These are phyloP conservation scores for Sordariomycetes sp. DNA, from an alignment of 2,329 filamentous ascomycete species.

Conservation along the genomic window DNA sequence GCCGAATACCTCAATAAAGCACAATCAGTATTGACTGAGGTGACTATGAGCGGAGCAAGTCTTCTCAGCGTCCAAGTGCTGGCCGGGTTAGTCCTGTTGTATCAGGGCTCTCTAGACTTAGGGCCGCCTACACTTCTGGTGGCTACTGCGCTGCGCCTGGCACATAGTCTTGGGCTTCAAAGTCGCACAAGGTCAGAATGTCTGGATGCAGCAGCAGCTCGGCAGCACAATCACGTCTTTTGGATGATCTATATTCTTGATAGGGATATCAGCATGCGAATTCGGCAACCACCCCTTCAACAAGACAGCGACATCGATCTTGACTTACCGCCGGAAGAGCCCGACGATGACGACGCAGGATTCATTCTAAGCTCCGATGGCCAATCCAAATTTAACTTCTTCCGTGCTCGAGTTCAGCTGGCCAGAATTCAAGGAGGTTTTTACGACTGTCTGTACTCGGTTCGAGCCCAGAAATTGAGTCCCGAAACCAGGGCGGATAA, in stretches of 20 bases:
- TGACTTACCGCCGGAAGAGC: conserved; percentile 11
- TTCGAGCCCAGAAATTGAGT: background rate
- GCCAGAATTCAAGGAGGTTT: conserved; percentile 4
- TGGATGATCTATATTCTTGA: conserved; percentile 21
- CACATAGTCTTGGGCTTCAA: conserved; percentile 15
- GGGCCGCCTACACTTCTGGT: conserved; percentile 14
- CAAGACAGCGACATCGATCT: conserved; percentile 13
- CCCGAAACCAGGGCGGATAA: background rate
- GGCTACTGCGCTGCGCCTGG: conserved; percentile 16
- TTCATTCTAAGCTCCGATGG: background rate
- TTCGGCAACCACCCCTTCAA: conserved; percentile 4
- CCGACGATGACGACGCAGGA: background rate
- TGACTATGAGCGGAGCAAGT: conserved; percentile 17
- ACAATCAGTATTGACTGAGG: conserved; percentile 15
- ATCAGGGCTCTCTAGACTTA: conserved; percentile 14
- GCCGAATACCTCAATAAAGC: conserved; percentile 13
- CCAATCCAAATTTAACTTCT: conserved; percentile 1
- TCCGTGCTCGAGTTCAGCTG: conserved; percentile 3
- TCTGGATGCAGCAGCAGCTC: conserved; percentile 6
- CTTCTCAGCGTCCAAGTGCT: conserved; percentile 17
- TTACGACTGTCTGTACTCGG: conserved; percentile 4
- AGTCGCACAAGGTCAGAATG: conserved; percentile 8
- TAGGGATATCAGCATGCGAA: conserved; percentile 9
- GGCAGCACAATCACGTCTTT: conserved; percentile 17
- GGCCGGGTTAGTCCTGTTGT: conserved; percentile 15